These are phyloP conservation scores for Thelonectria olida DNA, from an alignment of 2,329 filamentous ascomycete species.

Conservation along the genomic window DNA sequence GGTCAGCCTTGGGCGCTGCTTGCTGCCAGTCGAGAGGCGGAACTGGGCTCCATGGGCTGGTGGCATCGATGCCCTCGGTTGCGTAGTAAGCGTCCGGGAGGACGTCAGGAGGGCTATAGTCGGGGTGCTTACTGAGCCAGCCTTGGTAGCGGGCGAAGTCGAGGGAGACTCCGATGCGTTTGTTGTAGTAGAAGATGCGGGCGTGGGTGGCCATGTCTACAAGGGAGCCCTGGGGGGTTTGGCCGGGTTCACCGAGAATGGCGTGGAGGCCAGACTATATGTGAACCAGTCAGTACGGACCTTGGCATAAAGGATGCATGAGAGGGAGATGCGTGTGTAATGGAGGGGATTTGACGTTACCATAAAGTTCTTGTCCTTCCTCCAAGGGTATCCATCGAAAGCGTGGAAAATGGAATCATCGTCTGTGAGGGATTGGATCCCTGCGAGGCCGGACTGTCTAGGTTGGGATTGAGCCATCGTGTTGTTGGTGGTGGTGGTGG, in stretches of 20 bases:
- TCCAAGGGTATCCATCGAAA: slow-evolving; percentile 74
- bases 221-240: slow-evolving; percentile 58
- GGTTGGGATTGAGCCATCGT: slow-evolving; percentile 28
- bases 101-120: slow-evolving; percentile 47
- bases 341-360: slow-evolving; percentile 47
- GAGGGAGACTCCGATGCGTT: slow-evolving; percentile 60
- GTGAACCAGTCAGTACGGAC: too few species aligned
- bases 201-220: slow-evolving; percentile 71
- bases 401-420: slow-evolving; percentile 62
- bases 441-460: slow-evolving; percentile 44
- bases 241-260: slow-evolving; percentile 66
- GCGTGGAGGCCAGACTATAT: slow-evolving; percentile 69
- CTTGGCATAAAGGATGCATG: too few species aligned
- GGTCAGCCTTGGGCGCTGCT: slow-evolving; percentile 57
- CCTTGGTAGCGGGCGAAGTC: slow-evolving; percentile 74
- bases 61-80: slow-evolving; percentile 15
- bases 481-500: neutral
- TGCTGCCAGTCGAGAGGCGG: slow-evolving; percentile 56
- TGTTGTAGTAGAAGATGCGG: slow-evolving; percentile 72
- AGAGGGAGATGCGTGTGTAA: too few species aligned
- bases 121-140: slow-evolving; percentile 60
- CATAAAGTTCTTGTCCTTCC: slow-evolving; percentile 73
- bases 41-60: neutral
- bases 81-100: slow-evolving; percentile 46
- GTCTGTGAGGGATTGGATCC: slow-evolving; percentile 51